phyloP scores from a whole-genome alignment of 75 land plant genomes.

The Cryptomeria japonica region DNA sequence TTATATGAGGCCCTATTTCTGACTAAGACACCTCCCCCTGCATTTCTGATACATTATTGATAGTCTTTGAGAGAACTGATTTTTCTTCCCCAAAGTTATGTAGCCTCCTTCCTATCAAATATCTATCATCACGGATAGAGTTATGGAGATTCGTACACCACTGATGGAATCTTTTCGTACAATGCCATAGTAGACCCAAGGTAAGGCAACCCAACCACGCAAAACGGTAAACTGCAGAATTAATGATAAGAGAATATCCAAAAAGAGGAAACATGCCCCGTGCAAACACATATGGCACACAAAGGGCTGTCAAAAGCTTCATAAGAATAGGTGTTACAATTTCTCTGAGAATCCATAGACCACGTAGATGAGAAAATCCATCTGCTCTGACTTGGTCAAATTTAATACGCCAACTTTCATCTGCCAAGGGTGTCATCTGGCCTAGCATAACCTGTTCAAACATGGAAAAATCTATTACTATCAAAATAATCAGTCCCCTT shows the following conservation, averaged over 20 bases:
- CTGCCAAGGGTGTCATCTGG: conserved; percentile 77
- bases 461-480: neutral
- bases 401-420: conserved; percentile 87
- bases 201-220: conserved; percentile 89
- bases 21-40: neutral
- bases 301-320: conserved; percentile 83
- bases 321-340: conserved; percentile 81
- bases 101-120: conserved; percentile 85
- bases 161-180: conserved; percentile 31
- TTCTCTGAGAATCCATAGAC: conserved; percentile 69
- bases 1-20: neutral
- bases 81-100: conserved; percentile 81
- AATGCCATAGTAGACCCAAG: conserved; percentile 25
- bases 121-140: conserved; percentile 88
- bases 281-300: conserved; percentile 88
- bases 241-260: conserved; percentile 78
- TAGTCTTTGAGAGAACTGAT: neutral
- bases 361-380: conserved; percentile 69
- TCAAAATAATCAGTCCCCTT: neutral
- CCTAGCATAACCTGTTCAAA: conserved; percentile 76
- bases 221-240: conserved; percentile 92
- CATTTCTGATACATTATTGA: neutral
- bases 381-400: conserved; percentile 89
- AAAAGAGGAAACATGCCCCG: conserved; percentile 83
- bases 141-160: conserved; percentile 92